A percentile compares a stretch with the other conserved stretches of the same genome.
Evolutionary conservation across 192 early-diverging fungal genomes (phyloP).

Genomic region (Chytriomyces sp.): DNA sequence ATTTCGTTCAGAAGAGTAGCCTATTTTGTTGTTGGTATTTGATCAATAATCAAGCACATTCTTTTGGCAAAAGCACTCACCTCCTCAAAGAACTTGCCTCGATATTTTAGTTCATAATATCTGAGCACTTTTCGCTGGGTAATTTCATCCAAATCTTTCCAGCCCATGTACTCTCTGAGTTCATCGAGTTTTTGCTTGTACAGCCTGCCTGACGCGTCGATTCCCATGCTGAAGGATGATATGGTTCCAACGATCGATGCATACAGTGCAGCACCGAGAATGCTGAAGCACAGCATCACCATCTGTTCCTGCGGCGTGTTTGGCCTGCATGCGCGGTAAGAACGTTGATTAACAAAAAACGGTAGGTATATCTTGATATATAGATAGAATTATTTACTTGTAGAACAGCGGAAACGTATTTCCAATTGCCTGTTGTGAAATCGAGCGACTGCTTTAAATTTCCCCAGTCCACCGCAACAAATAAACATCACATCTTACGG

Average conservation of each 20-base stretch:
- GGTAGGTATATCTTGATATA: background rate
- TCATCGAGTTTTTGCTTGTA: slow-evolving; percentile 55
- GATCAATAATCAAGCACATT: background rate
- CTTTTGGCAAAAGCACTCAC: background rate
- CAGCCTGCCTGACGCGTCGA: slow-evolving; percentile 48
- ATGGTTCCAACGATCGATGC: slow-evolving; percentile 55
- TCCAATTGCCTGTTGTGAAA: slow-evolving; percentile 23
- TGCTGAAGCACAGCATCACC: slow-evolving; percentile 35
- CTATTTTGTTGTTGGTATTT: background rate
- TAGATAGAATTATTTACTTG: slow-evolving; percentile 30
- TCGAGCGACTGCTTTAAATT: slow-evolving; percentile 3
- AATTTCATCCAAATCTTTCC: slow-evolving; percentile 38
- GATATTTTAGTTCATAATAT: slow-evolving; percentile 56
- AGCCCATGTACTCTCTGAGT: slow-evolving; percentile 54
- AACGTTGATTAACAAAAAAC: background rate
- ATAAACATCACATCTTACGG: slow-evolving; percentile 21
- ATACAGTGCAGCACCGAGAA: slow-evolving; percentile 45
- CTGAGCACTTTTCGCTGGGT: slow-evolving; percentile 33
- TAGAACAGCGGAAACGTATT: slow-evolving; percentile 45
- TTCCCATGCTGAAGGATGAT: slow-evolving; percentile 53
- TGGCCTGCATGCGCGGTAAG: slow-evolving; percentile 26
- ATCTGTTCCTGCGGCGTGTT: slow-evolving; percentile 39
- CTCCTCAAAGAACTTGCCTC: slow-evolving; percentile 58
- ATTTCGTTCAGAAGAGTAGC: slow-evolving; percentile 45
- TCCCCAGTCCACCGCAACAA: background rate